These are phyloP conservation scores for Cystobasidium sp. DNA, from an alignment of 1,284 basidiomycete species.

Conservation along the genomic window DNA sequence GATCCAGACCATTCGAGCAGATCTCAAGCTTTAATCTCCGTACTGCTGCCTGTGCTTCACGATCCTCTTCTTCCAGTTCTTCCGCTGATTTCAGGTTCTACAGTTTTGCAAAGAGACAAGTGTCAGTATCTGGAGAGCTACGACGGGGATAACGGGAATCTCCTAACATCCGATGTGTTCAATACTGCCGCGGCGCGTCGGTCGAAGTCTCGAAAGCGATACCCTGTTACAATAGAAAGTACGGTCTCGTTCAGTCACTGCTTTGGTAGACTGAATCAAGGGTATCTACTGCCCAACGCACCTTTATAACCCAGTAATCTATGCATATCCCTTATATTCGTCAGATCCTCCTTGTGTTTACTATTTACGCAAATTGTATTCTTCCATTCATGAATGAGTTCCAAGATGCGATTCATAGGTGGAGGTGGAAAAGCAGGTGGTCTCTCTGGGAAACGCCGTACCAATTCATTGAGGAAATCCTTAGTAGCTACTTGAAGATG, in stretches of 20 bases:
- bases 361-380: slow-evolving; percentile 86
- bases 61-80: slow-evolving; percentile 94
- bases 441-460: slow-evolving; percentile 94
- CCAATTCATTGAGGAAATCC: slow-evolving; percentile 98
- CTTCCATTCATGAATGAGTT: slow-evolving; percentile 94
- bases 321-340: slow-evolving; percentile 98
- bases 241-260: not conserved
- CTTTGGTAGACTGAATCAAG: not conserved
- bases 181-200: slow-evolving; percentile 60
- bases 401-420: slow-evolving; percentile 91
- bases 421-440: slow-evolving; percentile 93
- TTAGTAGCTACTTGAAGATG: slow-evolving; percentile 98
- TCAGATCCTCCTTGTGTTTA: slow-evolving; percentile 94
- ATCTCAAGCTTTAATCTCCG: slow-evolving; percentile 46
- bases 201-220: slow-evolving; percentile 77
- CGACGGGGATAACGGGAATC: not conserved
- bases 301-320: slow-evolving; percentile 90
- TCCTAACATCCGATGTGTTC: slow-evolving; percentile 60
- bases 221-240: slow-evolving; percentile 61
- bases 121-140: not conserved
- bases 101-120: not conserved
- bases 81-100: slow-evolving; percentile 91
- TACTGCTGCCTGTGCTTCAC: slow-evolving; percentile 86
- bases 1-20: not conserved
- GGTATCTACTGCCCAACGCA: slow-evolving; percentile 45